Evolutionary conservation across 768 basidiomycete species (phyloP).

Genomic region (Leccinum longicurvipes): DNA sequence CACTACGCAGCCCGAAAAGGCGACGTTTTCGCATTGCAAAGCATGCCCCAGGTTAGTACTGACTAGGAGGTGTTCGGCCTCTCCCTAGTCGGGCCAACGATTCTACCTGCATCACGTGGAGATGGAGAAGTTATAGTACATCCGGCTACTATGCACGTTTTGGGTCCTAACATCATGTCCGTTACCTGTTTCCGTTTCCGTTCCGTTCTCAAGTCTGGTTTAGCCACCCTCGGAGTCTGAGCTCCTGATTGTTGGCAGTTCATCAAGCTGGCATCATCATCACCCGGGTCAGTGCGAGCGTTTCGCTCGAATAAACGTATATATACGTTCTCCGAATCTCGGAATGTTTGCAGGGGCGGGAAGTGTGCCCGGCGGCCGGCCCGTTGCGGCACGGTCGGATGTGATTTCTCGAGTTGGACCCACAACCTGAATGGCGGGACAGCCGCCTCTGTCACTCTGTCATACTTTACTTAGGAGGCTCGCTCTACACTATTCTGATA

Average conservation of each 20-base stretch:
- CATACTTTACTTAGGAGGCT: neutral
- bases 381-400: neutral
- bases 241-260: neutral
- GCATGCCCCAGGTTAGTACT: neutral
- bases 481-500: neutral
- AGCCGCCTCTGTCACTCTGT: neutral
- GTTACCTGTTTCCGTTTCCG: neutral
- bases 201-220: neutral
- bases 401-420: neutral
- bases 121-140: neutral
- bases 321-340: too few relatives aligned
- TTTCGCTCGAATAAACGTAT: neutral
- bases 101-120: neutral
- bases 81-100: neutral
- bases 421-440: neutral
- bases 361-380: neutral
- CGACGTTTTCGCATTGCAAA: neutral
- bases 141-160: neutral
- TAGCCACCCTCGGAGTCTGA: neutral
- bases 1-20: neutral
- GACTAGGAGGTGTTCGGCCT: neutral
- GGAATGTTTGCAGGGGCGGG: neutral
- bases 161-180: neutral
- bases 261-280: too few relatives aligned
- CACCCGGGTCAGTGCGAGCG: neutral